These are phyloP conservation scores for Citrus maxima DNA, from an alignment of 345 rosid genomes.

Conservation along the genomic window DNA sequence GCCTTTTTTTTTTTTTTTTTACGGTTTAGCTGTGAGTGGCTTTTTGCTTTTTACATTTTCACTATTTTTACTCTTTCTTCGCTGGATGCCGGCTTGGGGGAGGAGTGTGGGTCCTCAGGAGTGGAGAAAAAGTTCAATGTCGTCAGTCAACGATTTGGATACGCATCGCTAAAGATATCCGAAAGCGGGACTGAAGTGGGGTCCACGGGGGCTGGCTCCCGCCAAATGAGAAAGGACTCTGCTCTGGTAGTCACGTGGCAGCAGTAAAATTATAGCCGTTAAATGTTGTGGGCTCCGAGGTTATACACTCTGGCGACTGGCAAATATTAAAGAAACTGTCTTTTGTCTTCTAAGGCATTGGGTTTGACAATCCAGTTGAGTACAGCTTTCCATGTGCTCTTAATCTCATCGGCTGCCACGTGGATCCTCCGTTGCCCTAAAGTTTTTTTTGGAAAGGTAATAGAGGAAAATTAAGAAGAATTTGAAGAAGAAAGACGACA, in stretches of 20 bases:
- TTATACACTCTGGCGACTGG: slow-evolving; percentile 19
- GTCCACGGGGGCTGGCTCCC: slow-evolving; percentile 24
- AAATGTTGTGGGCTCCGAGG: slow-evolving; percentile 26
- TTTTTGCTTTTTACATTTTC: not conserved
- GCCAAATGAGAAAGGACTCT: slow-evolving; percentile 21
- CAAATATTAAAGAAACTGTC: not conserved
- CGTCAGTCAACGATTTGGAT: slow-evolving; percentile 32
- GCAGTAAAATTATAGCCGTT: slow-evolving; percentile 41
- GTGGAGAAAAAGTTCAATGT: not conserved
- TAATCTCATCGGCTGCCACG: slow-evolving; percentile 22
- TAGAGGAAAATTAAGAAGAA: not conserved
- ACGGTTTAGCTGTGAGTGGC: not conserved
- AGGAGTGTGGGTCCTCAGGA: not conserved
- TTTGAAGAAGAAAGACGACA: not conserved
- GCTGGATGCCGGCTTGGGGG: slow-evolving; percentile 20
- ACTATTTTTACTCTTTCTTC: not conserved
- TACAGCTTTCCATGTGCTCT: slow-evolving; percentile 4
- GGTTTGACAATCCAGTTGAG: not conserved
- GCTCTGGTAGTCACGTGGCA: slow-evolving; percentile 41
- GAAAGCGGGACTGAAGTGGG: slow-evolving; percentile 16
- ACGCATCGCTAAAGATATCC: slow-evolving; percentile 11
- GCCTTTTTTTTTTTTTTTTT: not conserved
- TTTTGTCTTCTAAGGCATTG: not conserved
- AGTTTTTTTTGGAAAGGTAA: not conserved
- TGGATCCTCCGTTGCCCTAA: slow-evolving; percentile 4